These are phyloP conservation scores for Climacium dendroides DNA, from an alignment of 225 moss, liverwort and hornwort species.

Conservation along the genomic window DNA sequence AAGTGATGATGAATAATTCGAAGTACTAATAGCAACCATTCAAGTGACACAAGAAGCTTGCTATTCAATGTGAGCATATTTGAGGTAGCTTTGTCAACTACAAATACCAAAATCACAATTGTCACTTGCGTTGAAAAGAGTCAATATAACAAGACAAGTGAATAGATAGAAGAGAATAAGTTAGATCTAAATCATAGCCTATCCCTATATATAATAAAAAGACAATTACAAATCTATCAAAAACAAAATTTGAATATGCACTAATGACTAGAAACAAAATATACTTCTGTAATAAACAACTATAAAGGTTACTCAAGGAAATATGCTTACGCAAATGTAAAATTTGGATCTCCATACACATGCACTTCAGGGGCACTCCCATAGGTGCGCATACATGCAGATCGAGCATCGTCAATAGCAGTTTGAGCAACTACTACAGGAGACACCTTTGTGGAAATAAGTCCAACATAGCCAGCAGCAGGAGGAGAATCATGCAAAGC, in stretches of 20 bases:
- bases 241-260: not conserved
- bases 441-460: conserved; percentile 62
- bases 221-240: not conserved
- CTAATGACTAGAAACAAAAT: not conserved
- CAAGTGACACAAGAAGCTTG: not conserved
- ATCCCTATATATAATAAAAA: not conserved
- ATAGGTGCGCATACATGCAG: conserved; percentile 89
- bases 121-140: not conserved
- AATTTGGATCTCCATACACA: conserved; percentile 74
- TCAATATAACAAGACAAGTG: not conserved
- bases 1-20: not conserved
- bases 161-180: not conserved
- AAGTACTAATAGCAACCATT: not conserved
- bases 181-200: not conserved
- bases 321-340: conserved; percentile 56
- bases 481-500: conserved; percentile 60
- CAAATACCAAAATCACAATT: not conserved
- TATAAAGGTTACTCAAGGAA: not conserved
- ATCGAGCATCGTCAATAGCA: conserved; percentile 90
- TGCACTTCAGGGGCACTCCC: conserved; percentile 88
- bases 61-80: not conserved
- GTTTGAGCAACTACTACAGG: conserved; percentile 72
- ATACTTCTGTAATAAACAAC: not conserved
- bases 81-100: not conserved
- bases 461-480: conserved; percentile 55